Evolutionary conservation across 495 filamentous ascomycete genomes (phyloP).

Genomic region (Viridothelium virens): DNA sequence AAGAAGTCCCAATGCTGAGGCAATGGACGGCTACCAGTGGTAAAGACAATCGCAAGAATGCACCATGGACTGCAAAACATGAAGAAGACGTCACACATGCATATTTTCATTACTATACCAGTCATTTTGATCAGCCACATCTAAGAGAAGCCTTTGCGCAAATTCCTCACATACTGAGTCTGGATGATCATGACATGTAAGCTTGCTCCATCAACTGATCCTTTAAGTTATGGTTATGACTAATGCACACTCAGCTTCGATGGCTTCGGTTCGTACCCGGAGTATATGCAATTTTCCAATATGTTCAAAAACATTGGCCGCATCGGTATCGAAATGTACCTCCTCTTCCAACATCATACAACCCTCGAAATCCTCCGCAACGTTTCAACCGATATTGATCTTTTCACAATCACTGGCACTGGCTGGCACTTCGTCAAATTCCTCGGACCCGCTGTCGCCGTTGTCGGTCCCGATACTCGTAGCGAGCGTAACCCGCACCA

Average conservation of each 20-base stretch:
- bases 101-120: slow-evolving; percentile 98
- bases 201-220: slow-evolving; percentile 30
- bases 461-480: slow-evolving; percentile 82
- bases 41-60: slow-evolving; percentile 83
- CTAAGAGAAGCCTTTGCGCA: slow-evolving; percentile 92
- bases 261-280: slow-evolving; percentile 94
- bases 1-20: slow-evolving; percentile 81
- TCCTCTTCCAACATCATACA: slow-evolving; percentile 98
- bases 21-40: slow-evolving; percentile 90
- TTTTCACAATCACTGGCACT: slow-evolving; percentile 93
- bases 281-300: slow-evolving; percentile 95
- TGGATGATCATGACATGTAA: slow-evolving; percentile 98
- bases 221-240: neutral
- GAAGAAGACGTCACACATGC: slow-evolving; percentile 93
- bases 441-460: slow-evolving; percentile 82
- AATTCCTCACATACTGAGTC: slow-evolving; percentile 85
- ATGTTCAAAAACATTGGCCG: slow-evolving; percentile 98
- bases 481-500: slow-evolving; percentile 85
- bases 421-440: slow-evolving; percentile 99
- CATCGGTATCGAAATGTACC: slow-evolving; percentile 95
- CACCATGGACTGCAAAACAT: slow-evolving; percentile 82
- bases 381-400: slow-evolving; percentile 72
- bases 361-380: slow-evolving; percentile 88
- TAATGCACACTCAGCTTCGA: slow-evolving; percentile 59
- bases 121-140: slow-evolving; percentile 92